Evolutionary conservation across 257 asterid species (phyloP).

Genomic region (Dorcoceras hygrometricum): DNA sequence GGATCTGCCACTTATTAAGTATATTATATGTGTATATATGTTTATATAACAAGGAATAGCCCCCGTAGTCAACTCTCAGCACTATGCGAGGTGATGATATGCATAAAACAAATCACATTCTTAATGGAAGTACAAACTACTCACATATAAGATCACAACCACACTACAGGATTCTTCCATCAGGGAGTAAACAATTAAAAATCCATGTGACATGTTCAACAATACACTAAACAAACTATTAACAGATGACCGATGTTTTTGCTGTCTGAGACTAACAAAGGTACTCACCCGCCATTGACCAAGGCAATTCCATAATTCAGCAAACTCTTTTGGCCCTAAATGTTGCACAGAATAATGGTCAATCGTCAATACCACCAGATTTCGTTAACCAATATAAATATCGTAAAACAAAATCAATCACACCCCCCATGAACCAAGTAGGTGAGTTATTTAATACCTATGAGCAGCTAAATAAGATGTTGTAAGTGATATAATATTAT

Average conservation of each 20-base stretch:
- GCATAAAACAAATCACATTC: neutral
- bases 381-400: constrained; percentile 7
- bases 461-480: neutral
- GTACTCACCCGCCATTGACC: constrained; percentile 77
- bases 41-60: neutral
- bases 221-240: neutral
- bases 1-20: neutral
- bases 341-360: constrained; percentile 8
- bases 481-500: neutral
- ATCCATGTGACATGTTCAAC: neutral
- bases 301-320: constrained; percentile 78
- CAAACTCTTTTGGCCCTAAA: constrained; percentile 76
- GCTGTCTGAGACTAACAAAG: neutral
- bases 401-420: neutral
- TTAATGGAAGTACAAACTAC: neutral
- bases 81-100: neutral
- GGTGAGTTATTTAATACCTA: neutral
- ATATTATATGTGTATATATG: too few relatives aligned
- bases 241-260: neutral
- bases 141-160: neutral
- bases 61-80: neutral
- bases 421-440: constrained; percentile 10
- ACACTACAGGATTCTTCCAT: constrained; percentile 8
- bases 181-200: neutral
- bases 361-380: constrained; percentile 6